A percentile compares a stretch with the other conserved stretches of the same genome.
Evolutionary conservation across 768 basidiomycete genomes (phyloP).

Genomic region (Goffeauzyma gilvescens): DNA sequence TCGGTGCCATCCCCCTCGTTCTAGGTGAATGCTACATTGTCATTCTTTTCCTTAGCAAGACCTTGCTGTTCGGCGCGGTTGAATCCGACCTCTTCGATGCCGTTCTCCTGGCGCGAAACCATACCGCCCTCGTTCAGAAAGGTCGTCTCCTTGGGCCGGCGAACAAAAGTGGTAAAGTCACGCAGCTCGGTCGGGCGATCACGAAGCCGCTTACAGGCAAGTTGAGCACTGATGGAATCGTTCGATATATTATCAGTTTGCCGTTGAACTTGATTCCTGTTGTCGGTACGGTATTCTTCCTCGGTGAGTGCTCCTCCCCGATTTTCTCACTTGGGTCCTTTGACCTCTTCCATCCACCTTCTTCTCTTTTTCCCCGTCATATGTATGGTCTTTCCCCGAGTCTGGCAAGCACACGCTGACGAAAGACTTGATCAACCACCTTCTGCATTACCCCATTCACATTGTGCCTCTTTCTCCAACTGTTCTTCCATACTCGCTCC

Average conservation of each 20-base stretch:
- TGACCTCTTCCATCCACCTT: neutral
- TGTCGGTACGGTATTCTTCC: conserved; percentile 46
- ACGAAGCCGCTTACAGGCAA: conserved; percentile 32
- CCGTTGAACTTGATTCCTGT: conserved; percentile 52
- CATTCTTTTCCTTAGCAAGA: conserved; percentile 37
- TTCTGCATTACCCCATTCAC: too few species aligned
- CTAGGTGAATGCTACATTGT: conserved; percentile 36
- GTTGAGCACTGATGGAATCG: conserved; percentile 31
- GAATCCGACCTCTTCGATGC: conserved; percentile 39
- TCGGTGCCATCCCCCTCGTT: conserved; percentile 39
- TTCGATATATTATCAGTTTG: conserved; percentile 45
- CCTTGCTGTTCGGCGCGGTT: conserved; percentile 36
- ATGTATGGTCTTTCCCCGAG: too few species aligned
- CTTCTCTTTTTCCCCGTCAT: neutral
- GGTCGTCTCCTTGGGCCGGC: conserved; percentile 31
- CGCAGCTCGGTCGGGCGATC: conserved; percentile 39
- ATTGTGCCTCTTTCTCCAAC: neutral
- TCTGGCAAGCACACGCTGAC: too few species aligned
- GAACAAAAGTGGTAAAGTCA: conserved; percentile 30
- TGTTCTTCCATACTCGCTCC: neutral
- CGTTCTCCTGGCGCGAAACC: conserved; percentile 36
- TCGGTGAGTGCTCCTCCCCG: conserved; percentile 30
- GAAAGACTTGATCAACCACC: too few species aligned
- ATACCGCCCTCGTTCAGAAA: conserved; percentile 33
- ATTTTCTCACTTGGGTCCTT: conserved; percentile 7